These are phyloP conservation scores for Pichia manshurica DNA, from an alignment of 805 yeast species.

Conservation along the genomic window DNA sequence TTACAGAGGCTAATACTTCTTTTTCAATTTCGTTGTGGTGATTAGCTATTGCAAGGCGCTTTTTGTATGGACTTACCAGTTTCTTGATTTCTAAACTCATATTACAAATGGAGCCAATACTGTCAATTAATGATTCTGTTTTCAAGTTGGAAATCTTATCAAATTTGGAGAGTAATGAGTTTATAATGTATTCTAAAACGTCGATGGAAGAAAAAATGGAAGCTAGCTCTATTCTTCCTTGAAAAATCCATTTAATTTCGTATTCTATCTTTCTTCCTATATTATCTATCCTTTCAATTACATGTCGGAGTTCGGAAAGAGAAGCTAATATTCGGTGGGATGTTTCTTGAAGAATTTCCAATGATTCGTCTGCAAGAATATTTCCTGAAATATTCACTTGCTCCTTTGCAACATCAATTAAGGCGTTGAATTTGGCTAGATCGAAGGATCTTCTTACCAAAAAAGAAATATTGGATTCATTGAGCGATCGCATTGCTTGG, in stretches of 20 bases:
- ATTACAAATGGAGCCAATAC: constrained; percentile 31
- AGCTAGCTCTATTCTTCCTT: constrained; percentile 30
- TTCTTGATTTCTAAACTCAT: constrained; percentile 24
- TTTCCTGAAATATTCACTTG: not conserved
- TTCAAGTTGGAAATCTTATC: constrained; percentile 18
- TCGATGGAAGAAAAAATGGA: constrained; percentile 29
- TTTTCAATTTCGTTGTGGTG: constrained; percentile 41
- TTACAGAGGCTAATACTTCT: constrained; percentile 38
- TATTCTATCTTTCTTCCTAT: not conserved
- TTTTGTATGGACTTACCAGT: constrained; percentile 26
- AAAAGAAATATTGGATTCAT: constrained; percentile 1
- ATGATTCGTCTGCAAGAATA: not conserved
- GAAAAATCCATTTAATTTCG: constrained; percentile 27
- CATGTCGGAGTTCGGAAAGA: constrained; percentile 1
- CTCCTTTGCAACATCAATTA: not conserved
- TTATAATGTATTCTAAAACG: constrained; percentile 31
- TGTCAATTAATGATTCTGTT: constrained; percentile 22
- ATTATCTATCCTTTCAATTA: constrained; percentile 1
- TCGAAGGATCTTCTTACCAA: constrained; percentile 6
- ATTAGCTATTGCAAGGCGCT: constrained; percentile 34
- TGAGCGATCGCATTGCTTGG: constrained; percentile 56
- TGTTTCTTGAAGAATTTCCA: not conserved
- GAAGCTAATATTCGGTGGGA: not conserved
- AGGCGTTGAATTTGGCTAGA: not conserved
- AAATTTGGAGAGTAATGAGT: constrained; percentile 31